Base-by-base conservation (phyloP, 202 grass and related monocot genomes). In the Panicum hallii region DNA sequence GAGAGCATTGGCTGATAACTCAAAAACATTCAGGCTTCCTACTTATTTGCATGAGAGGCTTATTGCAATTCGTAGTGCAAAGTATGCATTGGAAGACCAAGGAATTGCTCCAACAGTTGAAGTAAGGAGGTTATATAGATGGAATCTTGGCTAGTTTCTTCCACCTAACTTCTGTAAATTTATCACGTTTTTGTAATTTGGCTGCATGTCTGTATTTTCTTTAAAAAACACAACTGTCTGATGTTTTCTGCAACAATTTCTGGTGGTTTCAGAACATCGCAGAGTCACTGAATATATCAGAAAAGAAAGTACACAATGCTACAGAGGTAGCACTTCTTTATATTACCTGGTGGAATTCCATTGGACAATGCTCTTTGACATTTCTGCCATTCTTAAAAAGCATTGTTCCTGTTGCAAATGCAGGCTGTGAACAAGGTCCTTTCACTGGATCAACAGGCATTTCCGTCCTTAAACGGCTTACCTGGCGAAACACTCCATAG, bases 361-460 rank as follows among this genome's bases (percentile, higher is more conserved):
- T 53, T 79, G 30, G 20, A 55, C 17, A 48, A 46, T 22, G 47
- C 3, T 19, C 73, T 80, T 34, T 89, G 55, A 81, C 66, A 85
- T 77, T 75, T 71, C 46, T 84, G 45, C 40, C 50, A 46, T 87
- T 68, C 70, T 79, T 7, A 79, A 68, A 72, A 87, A 16, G 3
- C 4, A 75, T 17, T 70, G 74, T 62, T 55, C 54, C 87, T 54
- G 46, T 46, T 78, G 10, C 63, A 82, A 89, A 77, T 74, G 49
- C 87, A 99, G 97, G 90, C 88, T 78, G 88, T 85, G 49, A 89
- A 81, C 69, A 94, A 90, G 82, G 93, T 96, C 65, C 68, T 93
- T 87, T 97, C 93, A 54, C 83, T 99, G 80, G 97, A 99, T 90
- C 90, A 91, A 82, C 91, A 91, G 86, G 93, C 91, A 57, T 96